A percentile compares a stretch with the other conserved stretches of the same genome.
phyloP scores from a whole-genome alignment of 2,329 filamentous ascomycete genomes.

The Hypoxylon sp. region DNA sequence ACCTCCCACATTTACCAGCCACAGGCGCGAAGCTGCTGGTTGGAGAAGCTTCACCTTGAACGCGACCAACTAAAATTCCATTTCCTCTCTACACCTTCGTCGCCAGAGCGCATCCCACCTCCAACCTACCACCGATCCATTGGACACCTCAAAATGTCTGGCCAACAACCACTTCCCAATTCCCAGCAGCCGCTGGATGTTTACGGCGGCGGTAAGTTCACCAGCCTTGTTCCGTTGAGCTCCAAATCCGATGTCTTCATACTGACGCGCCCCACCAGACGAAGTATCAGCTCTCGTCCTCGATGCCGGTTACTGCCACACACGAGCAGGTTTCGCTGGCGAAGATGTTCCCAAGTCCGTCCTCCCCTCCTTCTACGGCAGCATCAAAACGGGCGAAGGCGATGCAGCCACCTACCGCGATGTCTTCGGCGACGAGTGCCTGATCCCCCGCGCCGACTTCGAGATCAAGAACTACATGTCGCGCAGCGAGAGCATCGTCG shows the following conservation, averaged over 20 bases:
- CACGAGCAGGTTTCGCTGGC: conserved; percentile 95
- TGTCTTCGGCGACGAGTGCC: conserved; percentile 91
- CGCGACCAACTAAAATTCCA: conserved; percentile 30
- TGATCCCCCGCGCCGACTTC: conserved; percentile 81
- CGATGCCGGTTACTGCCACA: conserved; percentile 91
- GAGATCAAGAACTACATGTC: conserved; percentile 95
- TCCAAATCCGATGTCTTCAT: neutral
- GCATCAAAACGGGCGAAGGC: conserved; percentile 64
- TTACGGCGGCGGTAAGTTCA: conserved; percentile 53
- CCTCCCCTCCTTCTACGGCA: conserved; percentile 90
- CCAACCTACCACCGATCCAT: conserved; percentile 14
- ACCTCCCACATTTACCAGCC: conserved; percentile 26
- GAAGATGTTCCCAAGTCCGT: conserved; percentile 98
- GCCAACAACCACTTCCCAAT: conserved; percentile 52
- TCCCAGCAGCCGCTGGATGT: conserved; percentile 53
- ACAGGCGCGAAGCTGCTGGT: conserved; percentile 34
- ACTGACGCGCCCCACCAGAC: conserved; percentile 69
- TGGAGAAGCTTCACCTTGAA: conserved; percentile 37
- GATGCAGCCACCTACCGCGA: conserved; percentile 63
- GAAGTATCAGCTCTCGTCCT: conserved; percentile 98
- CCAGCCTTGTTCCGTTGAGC: conserved; percentile 30
- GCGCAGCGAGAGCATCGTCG: conserved; percentile 83
- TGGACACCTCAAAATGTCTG: conserved; percentile 44
- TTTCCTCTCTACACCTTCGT: conserved; percentile 16
- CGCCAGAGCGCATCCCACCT: conserved; percentile 6